Evolutionary conservation across 805 yeast genomes (phyloP).

Genomic region (Candida golubevii): DNA sequence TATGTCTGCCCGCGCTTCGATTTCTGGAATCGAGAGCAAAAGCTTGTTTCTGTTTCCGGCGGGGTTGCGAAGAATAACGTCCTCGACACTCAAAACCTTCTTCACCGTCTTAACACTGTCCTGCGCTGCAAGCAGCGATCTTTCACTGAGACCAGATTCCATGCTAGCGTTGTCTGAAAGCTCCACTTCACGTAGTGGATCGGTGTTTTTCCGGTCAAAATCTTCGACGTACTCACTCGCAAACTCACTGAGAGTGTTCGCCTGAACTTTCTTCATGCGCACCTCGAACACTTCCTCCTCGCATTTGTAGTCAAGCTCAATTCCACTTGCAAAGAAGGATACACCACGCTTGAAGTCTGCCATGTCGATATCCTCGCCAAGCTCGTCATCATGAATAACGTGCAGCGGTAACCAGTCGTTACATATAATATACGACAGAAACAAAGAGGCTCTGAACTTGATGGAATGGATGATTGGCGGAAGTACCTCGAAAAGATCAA

Average conservation of each 20-base stretch:
- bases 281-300: conserved; percentile 20
- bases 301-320: conserved; percentile 21
- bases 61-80: conserved; percentile 24
- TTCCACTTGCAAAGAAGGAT: conserved; percentile 23
- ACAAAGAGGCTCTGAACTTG: conserved; percentile 21
- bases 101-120: conserved; percentile 26
- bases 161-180: conserved; percentile 34
- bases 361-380: conserved; percentile 28
- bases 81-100: conserved; percentile 28
- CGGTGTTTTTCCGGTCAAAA: conserved; percentile 26
- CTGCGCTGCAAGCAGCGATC: conserved; percentile 10
- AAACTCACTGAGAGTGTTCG: conserved; percentile 37
- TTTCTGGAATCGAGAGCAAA: conserved; percentile 28
- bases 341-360: conserved; percentile 38
- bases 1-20: conserved; percentile 36
- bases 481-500: conserved; percentile 29
- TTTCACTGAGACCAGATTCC: conserved; percentile 14
- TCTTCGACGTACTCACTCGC: conserved; percentile 32
- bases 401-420: conserved; percentile 39
- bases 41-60: conserved; percentile 26
- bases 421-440: conserved; percentile 35
- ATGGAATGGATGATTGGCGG: conserved; percentile 27
- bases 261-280: conserved; percentile 22
- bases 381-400: conserved; percentile 19
- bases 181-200: conserved; percentile 16